phyloP scores from a whole-genome alignment of 805 yeast species.

The Isabelozyma rhagii region DNA sequence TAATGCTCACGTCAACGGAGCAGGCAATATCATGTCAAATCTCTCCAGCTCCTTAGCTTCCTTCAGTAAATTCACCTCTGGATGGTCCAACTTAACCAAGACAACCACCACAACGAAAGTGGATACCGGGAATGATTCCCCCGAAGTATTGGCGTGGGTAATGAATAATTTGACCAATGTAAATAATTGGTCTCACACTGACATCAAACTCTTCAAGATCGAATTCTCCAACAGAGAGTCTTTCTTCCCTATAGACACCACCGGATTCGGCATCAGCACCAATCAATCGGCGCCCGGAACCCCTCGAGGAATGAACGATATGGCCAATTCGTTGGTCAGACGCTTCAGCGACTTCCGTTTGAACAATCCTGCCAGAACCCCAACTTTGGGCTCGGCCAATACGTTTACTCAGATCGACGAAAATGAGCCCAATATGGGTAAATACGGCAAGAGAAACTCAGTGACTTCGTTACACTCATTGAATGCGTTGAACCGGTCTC shows the following conservation, averaged over 20 bases:
- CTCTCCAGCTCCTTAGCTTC: slow-evolving; percentile 30
- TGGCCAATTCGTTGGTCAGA: slow-evolving; percentile 47
- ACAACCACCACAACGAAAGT: slow-evolving; percentile 5
- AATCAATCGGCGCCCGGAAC: slow-evolving; percentile 17
- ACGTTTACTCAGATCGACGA: slow-evolving; percentile 29
- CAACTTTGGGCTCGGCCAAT: slow-evolving; percentile 16
- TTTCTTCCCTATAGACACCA: slow-evolving; percentile 8
- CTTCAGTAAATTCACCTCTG: slow-evolving; percentile 36
- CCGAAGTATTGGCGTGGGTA: slow-evolving; percentile 15
- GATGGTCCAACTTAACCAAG: slow-evolving; percentile 34
- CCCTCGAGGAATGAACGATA: slow-evolving; percentile 45
- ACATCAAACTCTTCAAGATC: slow-evolving; percentile 49
- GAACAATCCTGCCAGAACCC: slow-evolving; percentile 21
- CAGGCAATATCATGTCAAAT: slow-evolving; percentile 37
- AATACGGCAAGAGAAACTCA: slow-evolving; percentile 19
- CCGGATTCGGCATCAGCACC: not conserved
- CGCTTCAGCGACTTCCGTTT: slow-evolving; percentile 45
- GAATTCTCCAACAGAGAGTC: slow-evolving; percentile 16
- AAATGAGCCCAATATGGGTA: slow-evolving; percentile 17
- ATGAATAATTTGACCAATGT: slow-evolving; percentile 28
- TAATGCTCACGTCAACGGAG: slow-evolving; percentile 16
- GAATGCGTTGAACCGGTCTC: slow-evolving; percentile 36
- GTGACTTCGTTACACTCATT: slow-evolving; percentile 37
- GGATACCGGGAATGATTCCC: slow-evolving; percentile 4
- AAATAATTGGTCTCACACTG: slow-evolving; percentile 54